Evolutionary conservation across 352 stramenopile genomes (phyloP), one percentile per base, ranked within the genome.

Genomic region (Phytophthora kernoviae): DNA sequence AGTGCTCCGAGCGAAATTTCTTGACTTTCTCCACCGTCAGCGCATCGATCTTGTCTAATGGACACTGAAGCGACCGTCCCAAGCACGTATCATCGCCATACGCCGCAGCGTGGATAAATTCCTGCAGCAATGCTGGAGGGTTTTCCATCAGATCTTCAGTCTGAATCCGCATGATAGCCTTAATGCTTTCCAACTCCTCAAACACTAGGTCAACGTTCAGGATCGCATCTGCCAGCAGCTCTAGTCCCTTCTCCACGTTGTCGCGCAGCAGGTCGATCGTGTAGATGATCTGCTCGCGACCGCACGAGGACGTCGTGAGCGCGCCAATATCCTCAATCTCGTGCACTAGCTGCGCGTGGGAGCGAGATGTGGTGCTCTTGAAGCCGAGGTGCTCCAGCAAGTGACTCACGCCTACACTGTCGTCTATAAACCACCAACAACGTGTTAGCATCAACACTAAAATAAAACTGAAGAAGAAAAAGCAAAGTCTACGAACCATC

Each of bases 221-320:
- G 54, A 98, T 79, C 12, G 87, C 87, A 59, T 98, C 92, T 2
- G 88, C 83, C 15, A 99, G 74, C 51, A 99, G 73, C 57, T 96
- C 81, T 43, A 98, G 78, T 0, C 91, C 96, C 37, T 84, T 75
- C 36, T 90, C 78, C 6, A 98, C 84, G 62, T 98, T 98, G 62
- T 98, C 95, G 37, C 96, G 87, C 39, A 99, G 73, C 41, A 98
- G 73, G 72, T 99, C 97, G 57, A 99, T 90, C 59, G 92, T 98
- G 75, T 98, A 98, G 43, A 99, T 92, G 59, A 98, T 98, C 79
- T 99, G 94, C 68, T 99, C 97, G 43, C 97, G 81, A 30, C 85
- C 90, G 24, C 83, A 90, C 17, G 92, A 96, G 37, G 94, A 93
- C 47, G 96, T 98, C 11, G 86, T 92, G 44, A 95, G 88, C 26